These are phyloP conservation scores for Limonomyces culmigenus DNA, from an alignment of 1,284 basidiomycete species.

Conservation along the genomic window DNA sequence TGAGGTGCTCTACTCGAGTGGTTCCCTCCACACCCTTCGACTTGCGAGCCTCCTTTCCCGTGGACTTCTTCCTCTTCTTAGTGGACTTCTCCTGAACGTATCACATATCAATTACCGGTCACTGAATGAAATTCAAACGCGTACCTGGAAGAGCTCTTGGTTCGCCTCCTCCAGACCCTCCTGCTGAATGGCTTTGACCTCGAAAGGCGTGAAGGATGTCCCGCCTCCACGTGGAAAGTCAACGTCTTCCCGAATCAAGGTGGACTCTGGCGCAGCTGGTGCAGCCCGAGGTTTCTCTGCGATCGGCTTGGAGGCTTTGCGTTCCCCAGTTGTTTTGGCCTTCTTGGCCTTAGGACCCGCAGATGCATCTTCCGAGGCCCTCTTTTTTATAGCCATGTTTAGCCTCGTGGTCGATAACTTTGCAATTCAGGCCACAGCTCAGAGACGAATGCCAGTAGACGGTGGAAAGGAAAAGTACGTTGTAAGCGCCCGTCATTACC, in stretches of 20 bases:
- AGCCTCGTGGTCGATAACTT: no score
- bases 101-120: slow-evolving; percentile 1
- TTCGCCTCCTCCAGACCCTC: slow-evolving; percentile 80
- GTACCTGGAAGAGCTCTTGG: slow-evolving; percentile 56
- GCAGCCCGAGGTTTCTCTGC: slow-evolving; percentile 9
- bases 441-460: no score
- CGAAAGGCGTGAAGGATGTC: slow-evolving; percentile 73
- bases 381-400: no score
- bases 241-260: slow-evolving; percentile 56
- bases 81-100: slow-evolving; percentile 17
- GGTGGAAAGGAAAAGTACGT: no score
- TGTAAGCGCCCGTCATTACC: no score
- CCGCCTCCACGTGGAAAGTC: slow-evolving; percentile 92
- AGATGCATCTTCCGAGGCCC: not conserved
- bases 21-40: slow-evolving; percentile 17
- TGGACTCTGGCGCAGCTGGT: slow-evolving; percentile 16
- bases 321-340: slow-evolving; percentile 19
- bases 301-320: slow-evolving; percentile 12
- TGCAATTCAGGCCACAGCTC: no score
- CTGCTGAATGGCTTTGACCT: slow-evolving; percentile 73
- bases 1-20: slow-evolving; percentile 77
- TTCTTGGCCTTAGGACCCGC: slow-evolving; percentile 38
- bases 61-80: slow-evolving; percentile 34
- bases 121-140: slow-evolving; percentile 8
- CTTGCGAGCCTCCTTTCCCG: slow-evolving; percentile 18